These are phyloP conservation scores for Clavulina sp. DNA, from an alignment of 768 basidiomycete genomes.

Conservation along the genomic window DNA sequence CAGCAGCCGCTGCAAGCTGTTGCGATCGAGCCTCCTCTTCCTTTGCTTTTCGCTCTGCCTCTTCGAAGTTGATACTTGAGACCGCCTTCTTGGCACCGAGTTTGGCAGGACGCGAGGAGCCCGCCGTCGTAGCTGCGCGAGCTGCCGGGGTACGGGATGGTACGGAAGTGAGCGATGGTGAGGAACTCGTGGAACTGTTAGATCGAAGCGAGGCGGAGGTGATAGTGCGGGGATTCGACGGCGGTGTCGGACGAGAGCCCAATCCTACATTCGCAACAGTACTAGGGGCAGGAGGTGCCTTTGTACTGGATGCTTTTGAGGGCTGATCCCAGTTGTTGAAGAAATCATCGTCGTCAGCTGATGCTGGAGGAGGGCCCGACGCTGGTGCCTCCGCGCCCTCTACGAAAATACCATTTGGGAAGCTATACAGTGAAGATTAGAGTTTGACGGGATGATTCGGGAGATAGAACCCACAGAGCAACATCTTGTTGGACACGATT, in stretches of 20 bases:
- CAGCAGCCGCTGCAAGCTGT: constrained; percentile 42
- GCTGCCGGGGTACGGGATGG: constrained; percentile 24
- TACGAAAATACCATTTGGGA: constrained; percentile 57
- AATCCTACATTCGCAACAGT: not conserved
- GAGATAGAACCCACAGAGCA: constrained; percentile 31
- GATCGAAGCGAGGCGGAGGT: constrained; percentile 16
- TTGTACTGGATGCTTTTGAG: constrained; percentile 11
- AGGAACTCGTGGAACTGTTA: constrained; percentile 32
- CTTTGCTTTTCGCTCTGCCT: constrained; percentile 74
- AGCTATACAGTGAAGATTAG: constrained; percentile 27
- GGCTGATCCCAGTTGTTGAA: constrained; percentile 96
- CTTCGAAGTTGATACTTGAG: constrained; percentile 75
- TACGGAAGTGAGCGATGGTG: constrained; percentile 19
- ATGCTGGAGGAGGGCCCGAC: constrained; percentile 14
- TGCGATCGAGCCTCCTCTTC: constrained; percentile 89
- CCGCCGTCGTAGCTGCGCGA: constrained; percentile 16
- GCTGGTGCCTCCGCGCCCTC: constrained; percentile 50
- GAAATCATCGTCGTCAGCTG: constrained; percentile 70
- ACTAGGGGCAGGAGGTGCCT: not conserved
- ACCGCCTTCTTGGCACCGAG: constrained; percentile 81
- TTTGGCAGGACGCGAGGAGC: constrained; percentile 32
- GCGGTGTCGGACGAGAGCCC: constrained; percentile 24
- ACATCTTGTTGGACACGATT: constrained; percentile 63
- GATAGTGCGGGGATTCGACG: constrained; percentile 22
- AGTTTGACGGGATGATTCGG: not conserved